phyloP scores from a whole-genome alignment of 805 yeast species.

The Cyberlindnera mycetangii region DNA sequence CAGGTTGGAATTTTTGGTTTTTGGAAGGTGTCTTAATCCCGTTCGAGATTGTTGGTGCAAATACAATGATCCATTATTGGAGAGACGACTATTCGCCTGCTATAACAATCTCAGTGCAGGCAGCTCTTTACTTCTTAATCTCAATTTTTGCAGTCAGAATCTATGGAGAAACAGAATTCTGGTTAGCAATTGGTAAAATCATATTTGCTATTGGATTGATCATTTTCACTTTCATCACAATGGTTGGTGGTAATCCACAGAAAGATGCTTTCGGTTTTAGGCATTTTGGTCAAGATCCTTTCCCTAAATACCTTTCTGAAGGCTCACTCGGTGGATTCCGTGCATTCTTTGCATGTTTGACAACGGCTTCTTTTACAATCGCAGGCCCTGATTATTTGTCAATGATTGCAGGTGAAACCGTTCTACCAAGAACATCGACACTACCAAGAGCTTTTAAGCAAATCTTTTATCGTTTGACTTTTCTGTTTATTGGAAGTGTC shows the following conservation, averaged over 20 bases:
- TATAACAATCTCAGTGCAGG: conserved; percentile 62
- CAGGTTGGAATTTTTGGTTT: conserved; percentile 80
- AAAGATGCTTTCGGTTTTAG: conserved; percentile 61
- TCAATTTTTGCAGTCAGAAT: conserved; percentile 70
- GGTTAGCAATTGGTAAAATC: conserved; percentile 72
- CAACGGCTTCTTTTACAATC: conserved; percentile 73
- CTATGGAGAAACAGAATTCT: conserved; percentile 83
- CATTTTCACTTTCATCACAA: conserved; percentile 71
- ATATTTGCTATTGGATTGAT: conserved; percentile 72
- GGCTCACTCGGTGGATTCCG: conserved; percentile 65
- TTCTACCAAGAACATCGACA: conserved; percentile 59
- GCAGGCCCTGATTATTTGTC: conserved; percentile 87
- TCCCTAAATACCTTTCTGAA: conserved; percentile 50
- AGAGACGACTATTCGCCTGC: conserved; percentile 72
- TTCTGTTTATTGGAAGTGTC: conserved; percentile 72
- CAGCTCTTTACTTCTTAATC: conserved; percentile 57
- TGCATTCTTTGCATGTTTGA: conserved; percentile 68
- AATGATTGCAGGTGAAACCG: conserved; percentile 81
- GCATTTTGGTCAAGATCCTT: conserved; percentile 47
- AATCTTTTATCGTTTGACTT: conserved; percentile 63
- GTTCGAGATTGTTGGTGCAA: conserved; percentile 78
- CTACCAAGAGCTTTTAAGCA: conserved; percentile 79
- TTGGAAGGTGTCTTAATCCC: conserved; percentile 77
- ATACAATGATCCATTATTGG: conserved; percentile 80
- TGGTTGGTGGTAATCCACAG: conserved; percentile 85